phyloP scores from a whole-genome alignment of 352 stramenopile genomes.

The Pythium dissotocum region DNA sequence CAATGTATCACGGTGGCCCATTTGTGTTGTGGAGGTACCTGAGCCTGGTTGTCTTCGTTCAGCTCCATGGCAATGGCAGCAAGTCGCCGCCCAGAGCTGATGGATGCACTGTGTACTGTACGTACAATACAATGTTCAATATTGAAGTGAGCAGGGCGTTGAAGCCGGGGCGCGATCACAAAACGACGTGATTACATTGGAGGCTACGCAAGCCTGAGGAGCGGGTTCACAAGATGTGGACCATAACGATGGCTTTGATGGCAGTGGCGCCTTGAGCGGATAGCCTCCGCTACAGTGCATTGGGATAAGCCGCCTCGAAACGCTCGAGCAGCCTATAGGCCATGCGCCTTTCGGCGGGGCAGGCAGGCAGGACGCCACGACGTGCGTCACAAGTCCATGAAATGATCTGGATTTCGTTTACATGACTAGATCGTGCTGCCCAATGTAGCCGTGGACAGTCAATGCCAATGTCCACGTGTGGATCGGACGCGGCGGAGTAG shows the following conservation, averaged over 20 bases:
- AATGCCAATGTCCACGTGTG: too few relatives aligned
- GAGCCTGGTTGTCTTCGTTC: background rate
- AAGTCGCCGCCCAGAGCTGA: too few relatives aligned
- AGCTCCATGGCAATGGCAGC: background rate
- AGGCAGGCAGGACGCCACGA: too few relatives aligned
- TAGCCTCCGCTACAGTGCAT: background rate
- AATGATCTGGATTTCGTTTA: background rate
- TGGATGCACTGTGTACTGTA: too few relatives aligned
- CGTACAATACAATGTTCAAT: too few relatives aligned
- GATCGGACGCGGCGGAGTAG: background rate
- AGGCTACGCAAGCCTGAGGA: background rate
- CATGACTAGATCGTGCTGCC: background rate
- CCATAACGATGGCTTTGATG: background rate
- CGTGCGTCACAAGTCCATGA: background rate
- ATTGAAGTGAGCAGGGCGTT: too few relatives aligned
- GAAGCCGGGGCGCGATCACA: background rate
- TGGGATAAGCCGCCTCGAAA: background rate
- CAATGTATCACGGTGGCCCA: background rate
- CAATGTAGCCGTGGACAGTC: background rate
- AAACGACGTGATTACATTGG: background rate
- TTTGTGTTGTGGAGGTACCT: background rate
- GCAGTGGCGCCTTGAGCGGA: background rate
- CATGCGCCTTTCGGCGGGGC: background rate
- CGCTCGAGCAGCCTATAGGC: background rate
- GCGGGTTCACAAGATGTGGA: background rate